phyloP scores from a whole-genome alignment of 2,329 filamentous ascomycete genomes.

The Metarhizium humberi region DNA sequence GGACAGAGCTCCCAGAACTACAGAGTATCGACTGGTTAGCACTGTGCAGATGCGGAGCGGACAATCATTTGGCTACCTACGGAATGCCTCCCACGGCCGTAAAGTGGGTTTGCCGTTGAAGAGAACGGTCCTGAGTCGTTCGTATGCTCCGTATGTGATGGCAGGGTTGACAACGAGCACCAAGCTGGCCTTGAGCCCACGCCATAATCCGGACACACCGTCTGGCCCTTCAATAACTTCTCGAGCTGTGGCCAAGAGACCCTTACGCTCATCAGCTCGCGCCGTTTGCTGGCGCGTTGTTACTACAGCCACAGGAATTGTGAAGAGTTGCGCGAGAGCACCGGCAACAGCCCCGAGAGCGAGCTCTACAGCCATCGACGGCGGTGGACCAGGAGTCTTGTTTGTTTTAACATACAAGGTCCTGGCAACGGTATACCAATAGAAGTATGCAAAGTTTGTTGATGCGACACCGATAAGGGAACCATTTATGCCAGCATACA shows the following conservation, averaged over 20 bases:
- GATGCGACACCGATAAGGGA: slow-evolving; percentile 86
- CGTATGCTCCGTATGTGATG: slow-evolving; percentile 96
- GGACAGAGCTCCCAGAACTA: slow-evolving; percentile 85
- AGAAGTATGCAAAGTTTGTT: slow-evolving; percentile 99
- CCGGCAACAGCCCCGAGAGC: slow-evolving; percentile 79
- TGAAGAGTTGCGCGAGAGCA: slow-evolving; percentile 88
- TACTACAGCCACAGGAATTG: slow-evolving; percentile 90
- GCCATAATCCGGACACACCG: slow-evolving; percentile 82
- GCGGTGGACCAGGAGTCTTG: slow-evolving; percentile 38
- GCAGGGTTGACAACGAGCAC: slow-evolving; percentile 93
- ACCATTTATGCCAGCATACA: slow-evolving; percentile 84
- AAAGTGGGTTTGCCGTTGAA: slow-evolving; percentile 71
- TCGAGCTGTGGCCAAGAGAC: slow-evolving; percentile 74
- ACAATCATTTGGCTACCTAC: slow-evolving; percentile 46
- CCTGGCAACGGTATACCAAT: slow-evolving; percentile 91
- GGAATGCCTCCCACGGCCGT: slow-evolving; percentile 79
- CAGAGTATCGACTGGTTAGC: background rate
- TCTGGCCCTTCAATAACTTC: slow-evolving; percentile 90
- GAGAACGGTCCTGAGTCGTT: slow-evolving; percentile 68
- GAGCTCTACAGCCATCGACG: slow-evolving; percentile 75
- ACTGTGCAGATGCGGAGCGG: background rate
- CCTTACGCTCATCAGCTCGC: slow-evolving; percentile 72
- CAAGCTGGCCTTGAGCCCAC: slow-evolving; percentile 89
- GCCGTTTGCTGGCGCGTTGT: slow-evolving; percentile 96
- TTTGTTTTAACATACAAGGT: slow-evolving; percentile 62